Percentiles rank a stretch among this genome's conserved stretches.
Conservation (phyloP, 1,284 basidiomycete genomes). For the Coniferiporia sulphurascens region DNA sequence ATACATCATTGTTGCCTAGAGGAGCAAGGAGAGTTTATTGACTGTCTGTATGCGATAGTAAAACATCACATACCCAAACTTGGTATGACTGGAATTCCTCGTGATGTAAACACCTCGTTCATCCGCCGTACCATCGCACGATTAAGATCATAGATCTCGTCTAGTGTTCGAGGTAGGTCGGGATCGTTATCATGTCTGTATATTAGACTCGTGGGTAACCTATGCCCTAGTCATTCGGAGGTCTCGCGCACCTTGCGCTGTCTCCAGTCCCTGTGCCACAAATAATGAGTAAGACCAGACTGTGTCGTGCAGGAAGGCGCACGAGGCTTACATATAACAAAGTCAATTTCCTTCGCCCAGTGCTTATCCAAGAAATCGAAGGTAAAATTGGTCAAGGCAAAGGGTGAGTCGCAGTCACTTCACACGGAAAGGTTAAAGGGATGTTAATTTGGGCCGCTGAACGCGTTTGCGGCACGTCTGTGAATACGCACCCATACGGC, state of each 20-base stretch:
- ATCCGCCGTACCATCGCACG: slow-evolving; percentile 65
- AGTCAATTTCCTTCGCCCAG: slow-evolving; percentile 84
- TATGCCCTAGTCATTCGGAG: background rate
- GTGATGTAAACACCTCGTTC: slow-evolving; percentile 59
- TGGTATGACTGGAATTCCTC: slow-evolving; percentile 79
- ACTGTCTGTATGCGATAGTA: background rate
- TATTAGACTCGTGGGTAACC: background rate
- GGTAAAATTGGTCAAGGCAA: slow-evolving; percentile 73
- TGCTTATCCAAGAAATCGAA: slow-evolving; percentile 77
- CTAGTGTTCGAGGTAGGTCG: slow-evolving; percentile 70
- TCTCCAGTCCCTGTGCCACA: slow-evolving; percentile 77
- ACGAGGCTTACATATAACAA: slow-evolving; percentile 68
- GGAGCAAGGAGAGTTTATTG: background rate
- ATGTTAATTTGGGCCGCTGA: background rate
- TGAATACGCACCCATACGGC: slow-evolving; percentile 48
- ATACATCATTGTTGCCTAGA: slow-evolving; percentile 82
- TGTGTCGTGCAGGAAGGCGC: background rate
- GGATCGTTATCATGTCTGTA: slow-evolving; percentile 85
- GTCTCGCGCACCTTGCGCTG: slow-evolving; percentile 66
- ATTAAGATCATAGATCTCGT: slow-evolving; percentile 81
- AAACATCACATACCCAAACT: slow-evolving; percentile 58
- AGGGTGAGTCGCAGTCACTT: slow-evolving; percentile 86
- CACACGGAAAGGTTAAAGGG: no score
- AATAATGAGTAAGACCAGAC: background rate
- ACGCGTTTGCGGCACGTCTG: slow-evolving; percentile 1